Conservation (phyloP, 2,329 filamentous ascomycete species). For the Ambrosiella beaveri region DNA sequence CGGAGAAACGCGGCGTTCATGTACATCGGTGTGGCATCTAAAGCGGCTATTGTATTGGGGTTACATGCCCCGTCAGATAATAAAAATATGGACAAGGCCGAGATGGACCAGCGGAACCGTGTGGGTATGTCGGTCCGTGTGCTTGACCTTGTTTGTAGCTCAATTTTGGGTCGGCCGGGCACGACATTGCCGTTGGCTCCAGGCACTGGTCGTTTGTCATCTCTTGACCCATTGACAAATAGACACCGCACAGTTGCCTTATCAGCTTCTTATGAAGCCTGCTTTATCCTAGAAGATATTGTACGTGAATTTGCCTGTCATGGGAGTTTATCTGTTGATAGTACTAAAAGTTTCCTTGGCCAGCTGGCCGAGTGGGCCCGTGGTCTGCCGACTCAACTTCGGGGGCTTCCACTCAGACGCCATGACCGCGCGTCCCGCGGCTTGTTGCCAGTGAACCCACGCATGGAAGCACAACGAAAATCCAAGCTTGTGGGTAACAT, state of each 20-base stretch:
- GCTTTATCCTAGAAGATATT: slow-evolving; percentile 10
- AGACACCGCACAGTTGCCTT: slow-evolving; percentile 8
- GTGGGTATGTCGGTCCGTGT: slow-evolving; percentile 15
- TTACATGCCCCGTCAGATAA: slow-evolving; percentile 23
- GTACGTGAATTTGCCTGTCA: slow-evolving; percentile 7
- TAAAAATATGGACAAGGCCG: slow-evolving; percentile 1
- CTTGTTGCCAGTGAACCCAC: not conserved
- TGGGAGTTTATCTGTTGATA: not conserved
- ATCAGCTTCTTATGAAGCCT: slow-evolving; percentile 10
- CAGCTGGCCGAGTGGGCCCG: slow-evolving; percentile 9
- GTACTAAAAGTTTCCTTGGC: slow-evolving; percentile 6
- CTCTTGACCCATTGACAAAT: not conserved
- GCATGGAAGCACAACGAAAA: not conserved
- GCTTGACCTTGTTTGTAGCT: slow-evolving; percentile 13
- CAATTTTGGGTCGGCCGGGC: slow-evolving; percentile 13
- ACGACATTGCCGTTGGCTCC: slow-evolving; percentile 2
- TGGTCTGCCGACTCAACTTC: not conserved
- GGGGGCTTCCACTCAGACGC: not conserved
- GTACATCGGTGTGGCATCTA: slow-evolving; percentile 37
- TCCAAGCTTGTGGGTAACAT: slow-evolving; percentile 11
- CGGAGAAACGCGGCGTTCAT: slow-evolving; percentile 39
- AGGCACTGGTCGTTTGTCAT: not conserved
- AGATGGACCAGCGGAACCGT: slow-evolving; percentile 13
- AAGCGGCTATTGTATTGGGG: slow-evolving; percentile 33
- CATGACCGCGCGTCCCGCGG: not conserved